Evolutionary conservation across 768 basidiomycete genomes (phyloP).

Genomic region (Lanmaoa rubissima): DNA sequence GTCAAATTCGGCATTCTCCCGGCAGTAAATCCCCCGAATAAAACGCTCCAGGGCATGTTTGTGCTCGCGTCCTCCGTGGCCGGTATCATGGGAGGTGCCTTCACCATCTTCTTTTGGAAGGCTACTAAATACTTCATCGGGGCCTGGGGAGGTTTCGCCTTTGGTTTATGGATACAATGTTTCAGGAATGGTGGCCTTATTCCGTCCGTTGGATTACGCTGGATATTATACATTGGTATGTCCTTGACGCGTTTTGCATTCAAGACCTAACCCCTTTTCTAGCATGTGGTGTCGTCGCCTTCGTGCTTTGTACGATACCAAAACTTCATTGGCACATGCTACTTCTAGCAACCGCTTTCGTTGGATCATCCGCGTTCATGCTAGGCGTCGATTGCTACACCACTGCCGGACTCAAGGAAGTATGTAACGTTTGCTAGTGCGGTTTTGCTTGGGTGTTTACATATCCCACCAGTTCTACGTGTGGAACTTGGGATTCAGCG

Average conservation of each 20-base stretch:
- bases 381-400: slow-evolving; percentile 94
- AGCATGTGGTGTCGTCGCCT: slow-evolving; percentile 75
- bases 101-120: slow-evolving; percentile 93
- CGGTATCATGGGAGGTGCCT: slow-evolving; percentile 78
- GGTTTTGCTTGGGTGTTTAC: slow-evolving; percentile 8
- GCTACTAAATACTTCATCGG: slow-evolving; percentile 76
- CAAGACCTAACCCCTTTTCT: slow-evolving; percentile 14
- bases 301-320: slow-evolving; percentile 81
- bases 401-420: slow-evolving; percentile 91
- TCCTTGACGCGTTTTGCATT: slow-evolving; percentile 18
- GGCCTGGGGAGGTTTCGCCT: slow-evolving; percentile 67
- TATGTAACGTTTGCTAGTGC: slow-evolving; percentile 29
- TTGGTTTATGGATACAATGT: slow-evolving; percentile 86
- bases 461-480: slow-evolving; percentile 73
- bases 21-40: slow-evolving; percentile 77
- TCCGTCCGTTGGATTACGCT: slow-evolving; percentile 70
- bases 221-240: slow-evolving; percentile 86
- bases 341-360: slow-evolving; percentile 82
- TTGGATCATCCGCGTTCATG: slow-evolving; percentile 88
- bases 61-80: slow-evolving; percentile 79
- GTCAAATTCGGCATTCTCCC: slow-evolving; percentile 83
- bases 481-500: slow-evolving; percentile 87
- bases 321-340: slow-evolving; percentile 86
- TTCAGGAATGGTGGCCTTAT: slow-evolving; percentile 83
- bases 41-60: slow-evolving; percentile 84